Conservation (phyloP, 331 rosid genomes). For the Quercus phellos region DNA sequence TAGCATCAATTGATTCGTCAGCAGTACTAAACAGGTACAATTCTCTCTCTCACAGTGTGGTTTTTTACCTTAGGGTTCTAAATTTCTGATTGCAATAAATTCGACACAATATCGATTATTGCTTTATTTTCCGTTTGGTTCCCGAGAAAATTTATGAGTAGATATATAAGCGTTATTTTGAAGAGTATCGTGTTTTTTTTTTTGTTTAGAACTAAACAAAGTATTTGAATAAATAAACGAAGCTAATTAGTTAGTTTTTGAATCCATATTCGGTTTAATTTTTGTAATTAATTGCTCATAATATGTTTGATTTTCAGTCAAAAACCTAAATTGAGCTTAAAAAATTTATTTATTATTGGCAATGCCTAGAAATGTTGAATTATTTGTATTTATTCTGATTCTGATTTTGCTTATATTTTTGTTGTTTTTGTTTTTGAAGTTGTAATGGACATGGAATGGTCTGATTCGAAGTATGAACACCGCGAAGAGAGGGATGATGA, state of each 20-base stretch:
- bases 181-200: background rate
- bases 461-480: conserved; percentile 33
- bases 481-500: conserved; percentile 46
- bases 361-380: background rate
- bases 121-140: background rate
- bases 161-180: background rate
- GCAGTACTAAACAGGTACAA: no score
- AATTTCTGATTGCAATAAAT: no score
- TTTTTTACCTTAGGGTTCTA: no score
- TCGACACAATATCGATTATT: background rate
- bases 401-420: background rate
- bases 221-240: background rate
- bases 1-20: no score
- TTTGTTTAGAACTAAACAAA: no score
- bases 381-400: background rate
- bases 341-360: background rate
- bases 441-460: conserved; percentile 50
- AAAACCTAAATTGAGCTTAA: no score
- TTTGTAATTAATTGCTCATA: background rate
- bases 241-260: background rate
- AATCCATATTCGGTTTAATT: background rate
- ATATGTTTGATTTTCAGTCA: background rate
- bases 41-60: no score
- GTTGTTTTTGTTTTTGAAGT: conserved; percentile 1
- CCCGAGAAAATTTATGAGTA: background rate